These are phyloP conservation scores for Botrytis medusae DNA, from an alignment of 2,329 filamentous ascomycete genomes.

Conservation along the genomic window DNA sequence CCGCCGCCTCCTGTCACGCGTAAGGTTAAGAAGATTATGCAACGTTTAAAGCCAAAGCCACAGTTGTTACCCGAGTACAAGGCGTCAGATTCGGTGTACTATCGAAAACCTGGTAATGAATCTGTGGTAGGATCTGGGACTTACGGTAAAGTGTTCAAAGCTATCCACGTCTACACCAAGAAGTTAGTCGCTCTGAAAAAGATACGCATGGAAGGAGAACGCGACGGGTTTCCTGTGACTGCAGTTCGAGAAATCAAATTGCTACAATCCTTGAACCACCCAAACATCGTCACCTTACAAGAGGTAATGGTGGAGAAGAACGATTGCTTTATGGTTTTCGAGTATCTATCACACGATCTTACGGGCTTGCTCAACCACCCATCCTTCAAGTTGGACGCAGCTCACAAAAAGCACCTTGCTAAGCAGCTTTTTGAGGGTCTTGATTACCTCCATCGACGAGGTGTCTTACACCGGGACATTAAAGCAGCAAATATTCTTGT, in stretches of 20 bases:
- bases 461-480: conserved; percentile 96
- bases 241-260: conserved; percentile 90
- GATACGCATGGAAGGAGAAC: conserved; percentile 90
- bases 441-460: conserved; percentile 86
- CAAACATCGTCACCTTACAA: conserved; percentile 77
- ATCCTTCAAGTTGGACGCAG: conserved; percentile 77
- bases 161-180: conserved; percentile 87
- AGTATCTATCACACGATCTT: conserved; percentile 94
- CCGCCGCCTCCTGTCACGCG: conserved; percentile 46
- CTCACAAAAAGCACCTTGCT: conserved; percentile 90
- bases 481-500: conserved; percentile 98
- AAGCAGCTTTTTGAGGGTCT: conserved; percentile 92
- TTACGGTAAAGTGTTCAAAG: conserved; percentile 94
- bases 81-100: conserved; percentile 86
- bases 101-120: conserved; percentile 93
- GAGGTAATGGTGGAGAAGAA: conserved; percentile 99
- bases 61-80: conserved; percentile 70
- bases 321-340: conserved; percentile 99
- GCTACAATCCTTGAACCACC: conserved; percentile 79
- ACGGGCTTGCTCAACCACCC: conserved; percentile 95
- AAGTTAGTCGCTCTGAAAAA: conserved; percentile 82
- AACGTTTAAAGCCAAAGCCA: conserved; percentile 69
- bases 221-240: conserved; percentile 87
- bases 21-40: conserved; percentile 67
- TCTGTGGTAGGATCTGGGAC: conserved; percentile 95